phyloP scores from a whole-genome alignment of 352 stramenopile species.

The Albugo candida region DNA sequence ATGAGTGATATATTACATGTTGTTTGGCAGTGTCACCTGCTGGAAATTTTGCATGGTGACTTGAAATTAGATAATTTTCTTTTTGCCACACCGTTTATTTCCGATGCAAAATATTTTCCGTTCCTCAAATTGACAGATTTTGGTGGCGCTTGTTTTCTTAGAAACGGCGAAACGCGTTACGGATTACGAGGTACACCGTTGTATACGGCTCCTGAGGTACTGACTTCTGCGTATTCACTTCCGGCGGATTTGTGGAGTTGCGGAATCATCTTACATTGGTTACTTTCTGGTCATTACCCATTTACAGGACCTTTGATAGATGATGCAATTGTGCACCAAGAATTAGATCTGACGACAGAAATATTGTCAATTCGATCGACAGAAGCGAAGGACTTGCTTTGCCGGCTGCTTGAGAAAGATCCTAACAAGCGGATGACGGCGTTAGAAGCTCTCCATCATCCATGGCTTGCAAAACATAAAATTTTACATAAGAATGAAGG shows the following conservation, averaged over 20 bases:
- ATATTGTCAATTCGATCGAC: slow-evolving; percentile 33
- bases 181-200: slow-evolving; percentile 43
- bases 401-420: slow-evolving; percentile 27
- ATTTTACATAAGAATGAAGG: not conserved
- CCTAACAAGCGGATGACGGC: slow-evolving; percentile 20
- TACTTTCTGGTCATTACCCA: slow-evolving; percentile 38
- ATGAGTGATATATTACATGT: slow-evolving; percentile 66
- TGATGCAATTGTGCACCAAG: slow-evolving; percentile 36
- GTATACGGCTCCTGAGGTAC: slow-evolving; percentile 55
- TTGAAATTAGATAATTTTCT: slow-evolving; percentile 72
- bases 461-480: slow-evolving; percentile 23
- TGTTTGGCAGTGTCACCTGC: slow-evolving; percentile 57
- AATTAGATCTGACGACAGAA: slow-evolving; percentile 24
- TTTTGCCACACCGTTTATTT: slow-evolving; percentile 14
- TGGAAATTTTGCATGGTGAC: slow-evolving; percentile 50
- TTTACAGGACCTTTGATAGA: slow-evolving; percentile 39
- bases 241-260: slow-evolving; percentile 66
- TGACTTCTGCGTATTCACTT: slow-evolving; percentile 35
- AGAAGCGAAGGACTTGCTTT: slow-evolving; percentile 35
- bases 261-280: slow-evolving; percentile 50
- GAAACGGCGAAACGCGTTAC: slow-evolving; percentile 16
- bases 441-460: slow-evolving; percentile 38
- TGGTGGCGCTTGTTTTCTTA: slow-evolving; percentile 37
- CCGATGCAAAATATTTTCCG: slow-evolving; percentile 24
- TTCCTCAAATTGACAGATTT: slow-evolving; percentile 68